These are phyloP conservation scores for Rhizopus microsporus DNA, from an alignment of 371 early-diverging fungal species.

Conservation along the genomic window DNA sequence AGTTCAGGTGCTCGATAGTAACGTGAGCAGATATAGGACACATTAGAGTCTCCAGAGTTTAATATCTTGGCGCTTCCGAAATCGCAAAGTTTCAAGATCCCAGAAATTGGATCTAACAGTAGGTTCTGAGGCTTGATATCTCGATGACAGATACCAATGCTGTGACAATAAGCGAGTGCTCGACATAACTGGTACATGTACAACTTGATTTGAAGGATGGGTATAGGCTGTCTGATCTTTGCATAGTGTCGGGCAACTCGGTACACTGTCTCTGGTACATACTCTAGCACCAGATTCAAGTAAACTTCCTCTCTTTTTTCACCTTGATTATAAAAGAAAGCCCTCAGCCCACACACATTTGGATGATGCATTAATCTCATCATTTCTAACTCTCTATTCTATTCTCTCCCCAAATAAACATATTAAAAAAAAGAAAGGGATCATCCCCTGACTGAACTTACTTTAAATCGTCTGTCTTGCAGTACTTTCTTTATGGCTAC, in stretches of 20 bases:
- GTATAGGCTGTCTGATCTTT: conserved; percentile 88
- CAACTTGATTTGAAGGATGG: conserved; percentile 86
- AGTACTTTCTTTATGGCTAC: conserved; percentile 94
- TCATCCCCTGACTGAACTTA: conserved; percentile 20
- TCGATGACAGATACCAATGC: conserved; percentile 86
- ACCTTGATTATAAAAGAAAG: conserved; percentile 78
- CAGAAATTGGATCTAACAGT: conserved; percentile 84
- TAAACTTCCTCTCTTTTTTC: conserved; percentile 76
- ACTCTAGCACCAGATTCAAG: conserved; percentile 82
- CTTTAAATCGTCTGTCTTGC: conserved; percentile 96
- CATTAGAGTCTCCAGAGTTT: conserved; percentile 88
- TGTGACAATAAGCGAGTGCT: conserved; percentile 94
- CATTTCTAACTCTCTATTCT: conserved; percentile 87
- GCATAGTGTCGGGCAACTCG: conserved; percentile 76
- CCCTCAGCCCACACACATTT: conserved; percentile 74
- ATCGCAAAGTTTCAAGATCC: conserved; percentile 95
- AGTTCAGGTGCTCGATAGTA: conserved; percentile 97
- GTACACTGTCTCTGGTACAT: conserved; percentile 85
- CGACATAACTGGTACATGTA: conserved; percentile 97
- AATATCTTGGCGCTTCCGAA: conserved; percentile 97
- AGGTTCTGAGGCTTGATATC: conserved; percentile 99
- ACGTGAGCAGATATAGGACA: conserved; percentile 95
- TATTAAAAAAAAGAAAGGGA: background rate
- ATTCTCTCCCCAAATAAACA: background rate
- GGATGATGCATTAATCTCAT: conserved; percentile 80